Percentiles rank a stretch among this genome's conserved stretches.
Conservation (phyloP, 495 filamentous ascomycete species). For the Amorphotheca resinae region DNA sequence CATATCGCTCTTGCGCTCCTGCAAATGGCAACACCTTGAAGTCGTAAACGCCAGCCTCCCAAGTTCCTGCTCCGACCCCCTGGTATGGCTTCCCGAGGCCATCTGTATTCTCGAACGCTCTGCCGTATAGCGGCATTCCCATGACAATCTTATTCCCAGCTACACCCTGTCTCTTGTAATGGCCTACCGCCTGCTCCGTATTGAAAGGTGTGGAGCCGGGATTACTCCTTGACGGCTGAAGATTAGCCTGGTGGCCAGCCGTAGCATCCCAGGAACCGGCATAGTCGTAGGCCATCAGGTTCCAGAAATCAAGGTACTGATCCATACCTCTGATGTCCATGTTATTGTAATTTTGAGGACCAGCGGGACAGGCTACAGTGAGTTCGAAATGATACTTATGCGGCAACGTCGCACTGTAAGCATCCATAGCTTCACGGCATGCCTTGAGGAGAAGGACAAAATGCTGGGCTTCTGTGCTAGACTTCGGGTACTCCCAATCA, state of each 20-base stretch:
- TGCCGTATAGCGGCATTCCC: slow-evolving; percentile 87
- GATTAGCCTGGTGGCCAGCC: slow-evolving; percentile 74
- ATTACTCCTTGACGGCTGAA: slow-evolving; percentile 44
- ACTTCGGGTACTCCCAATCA: slow-evolving; percentile 50
- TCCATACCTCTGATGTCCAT: slow-evolving; percentile 67
- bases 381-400: slow-evolving; percentile 56
- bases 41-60: slow-evolving; percentile 84
- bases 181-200: slow-evolving; percentile 51
- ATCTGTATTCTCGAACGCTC: slow-evolving; percentile 66
- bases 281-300: slow-evolving; percentile 66
- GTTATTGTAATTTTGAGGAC: slow-evolving; percentile 61
- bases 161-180: slow-evolving; percentile 57
- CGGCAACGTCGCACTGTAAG: slow-evolving; percentile 38
- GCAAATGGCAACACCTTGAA: slow-evolving; percentile 55
- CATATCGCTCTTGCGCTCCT: slow-evolving; percentile 38
- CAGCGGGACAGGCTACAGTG: slow-evolving; percentile 61
- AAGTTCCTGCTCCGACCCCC: slow-evolving; percentile 65
- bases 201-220: slow-evolving; percentile 60
- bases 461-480: slow-evolving; percentile 52
- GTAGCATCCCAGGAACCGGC: slow-evolving; percentile 63
- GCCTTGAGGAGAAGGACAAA: slow-evolving; percentile 60
- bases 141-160: slow-evolving; percentile 59
- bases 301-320: slow-evolving; percentile 80
- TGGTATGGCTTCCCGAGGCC: slow-evolving; percentile 56
- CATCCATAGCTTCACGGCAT: slow-evolving; percentile 49